These are phyloP conservation scores for Kodamaea laetipori DNA, from an alignment of 805 yeast species.

Conservation along the genomic window DNA sequence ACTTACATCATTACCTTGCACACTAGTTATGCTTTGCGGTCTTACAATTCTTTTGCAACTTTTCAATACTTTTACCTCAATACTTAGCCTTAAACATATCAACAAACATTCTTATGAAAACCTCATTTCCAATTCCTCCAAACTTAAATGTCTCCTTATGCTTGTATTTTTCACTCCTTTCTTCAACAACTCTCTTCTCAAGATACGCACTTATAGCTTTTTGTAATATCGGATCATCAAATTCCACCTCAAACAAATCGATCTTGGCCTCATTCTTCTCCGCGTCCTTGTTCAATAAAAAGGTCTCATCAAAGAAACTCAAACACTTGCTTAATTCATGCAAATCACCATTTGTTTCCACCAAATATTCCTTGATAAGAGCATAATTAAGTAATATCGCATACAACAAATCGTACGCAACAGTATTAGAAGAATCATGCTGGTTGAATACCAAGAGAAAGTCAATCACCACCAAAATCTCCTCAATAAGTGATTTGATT, in stretches of 20 bases:
- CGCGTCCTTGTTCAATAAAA: conserved; percentile 21
- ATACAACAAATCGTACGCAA: conserved; percentile 35
- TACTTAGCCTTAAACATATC: conserved; percentile 3
- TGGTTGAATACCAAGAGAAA: conserved; percentile 20
- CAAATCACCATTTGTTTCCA: conserved; percentile 14
- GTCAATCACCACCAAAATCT: conserved; percentile 24
- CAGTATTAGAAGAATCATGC: conserved; percentile 23
- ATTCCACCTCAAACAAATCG: conserved; percentile 26
- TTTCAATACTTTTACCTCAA: neutral
- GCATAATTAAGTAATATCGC: conserved; percentile 30
- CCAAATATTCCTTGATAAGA: conserved; percentile 18
- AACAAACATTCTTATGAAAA: conserved; percentile 5
- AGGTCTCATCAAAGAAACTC: conserved; percentile 18
- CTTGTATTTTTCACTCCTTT: conserved; percentile 13
- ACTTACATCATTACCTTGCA: too few relatives aligned
- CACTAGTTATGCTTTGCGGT: too few relatives aligned
- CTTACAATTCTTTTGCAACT: too few relatives aligned
- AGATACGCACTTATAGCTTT: conserved; percentile 16
- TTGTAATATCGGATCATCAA: conserved; percentile 29
- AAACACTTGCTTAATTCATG: conserved; percentile 21
- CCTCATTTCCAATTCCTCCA: conserved; percentile 1
- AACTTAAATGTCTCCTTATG: conserved; percentile 25
- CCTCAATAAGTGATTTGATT: conserved; percentile 27
- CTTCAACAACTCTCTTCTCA: conserved; percentile 5
- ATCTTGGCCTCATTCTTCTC: conserved; percentile 17